Conservation (phyloP, 163 green algal genomes). For the Picocystis sp. region DNA sequence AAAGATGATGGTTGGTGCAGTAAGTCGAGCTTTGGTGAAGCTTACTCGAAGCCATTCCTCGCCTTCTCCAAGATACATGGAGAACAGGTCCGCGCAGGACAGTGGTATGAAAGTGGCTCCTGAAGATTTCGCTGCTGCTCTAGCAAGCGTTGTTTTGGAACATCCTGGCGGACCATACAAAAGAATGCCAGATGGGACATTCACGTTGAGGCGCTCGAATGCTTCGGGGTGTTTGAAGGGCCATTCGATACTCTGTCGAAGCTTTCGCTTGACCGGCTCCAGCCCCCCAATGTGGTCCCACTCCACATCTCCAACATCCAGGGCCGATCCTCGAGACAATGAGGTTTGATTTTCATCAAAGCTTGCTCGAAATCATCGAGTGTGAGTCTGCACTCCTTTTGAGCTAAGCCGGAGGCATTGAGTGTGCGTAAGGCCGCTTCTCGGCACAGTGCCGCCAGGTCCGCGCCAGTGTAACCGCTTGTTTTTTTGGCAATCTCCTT, state of each 20-base stretch:
- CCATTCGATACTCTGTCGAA: conserved; percentile 59
- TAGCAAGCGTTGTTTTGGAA: conserved; percentile 67
- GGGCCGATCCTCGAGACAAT: no score
- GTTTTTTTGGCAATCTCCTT: conserved; percentile 32
- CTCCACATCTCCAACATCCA: background rate
- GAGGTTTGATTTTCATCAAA: no score
- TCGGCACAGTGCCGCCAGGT: conserved; percentile 63
- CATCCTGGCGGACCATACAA: conserved; percentile 62
- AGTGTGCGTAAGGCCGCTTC: conserved; percentile 66
- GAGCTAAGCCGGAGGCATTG: background rate
- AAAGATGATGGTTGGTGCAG: conserved; percentile 69
- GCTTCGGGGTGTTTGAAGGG: conserved; percentile 32
- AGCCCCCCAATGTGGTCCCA: conserved; percentile 59
- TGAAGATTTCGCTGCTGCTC: conserved; percentile 41
- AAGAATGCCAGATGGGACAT: conserved; percentile 47
- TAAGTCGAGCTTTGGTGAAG: conserved; percentile 40
- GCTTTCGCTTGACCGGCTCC: conserved; percentile 35
- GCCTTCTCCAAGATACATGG: conserved; percentile 64
- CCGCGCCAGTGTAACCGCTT: conserved; percentile 78
- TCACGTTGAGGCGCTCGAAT: conserved; percentile 52
- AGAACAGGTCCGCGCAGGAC: conserved; percentile 34
- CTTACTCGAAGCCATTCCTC: conserved; percentile 38
- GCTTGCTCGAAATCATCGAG: no score
- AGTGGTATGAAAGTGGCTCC: conserved; percentile 48
- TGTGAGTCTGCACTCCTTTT: no score